These are phyloP conservation scores for Solanum pennellii DNA, from an alignment of 257 asterid species.

Conservation along the genomic window DNA sequence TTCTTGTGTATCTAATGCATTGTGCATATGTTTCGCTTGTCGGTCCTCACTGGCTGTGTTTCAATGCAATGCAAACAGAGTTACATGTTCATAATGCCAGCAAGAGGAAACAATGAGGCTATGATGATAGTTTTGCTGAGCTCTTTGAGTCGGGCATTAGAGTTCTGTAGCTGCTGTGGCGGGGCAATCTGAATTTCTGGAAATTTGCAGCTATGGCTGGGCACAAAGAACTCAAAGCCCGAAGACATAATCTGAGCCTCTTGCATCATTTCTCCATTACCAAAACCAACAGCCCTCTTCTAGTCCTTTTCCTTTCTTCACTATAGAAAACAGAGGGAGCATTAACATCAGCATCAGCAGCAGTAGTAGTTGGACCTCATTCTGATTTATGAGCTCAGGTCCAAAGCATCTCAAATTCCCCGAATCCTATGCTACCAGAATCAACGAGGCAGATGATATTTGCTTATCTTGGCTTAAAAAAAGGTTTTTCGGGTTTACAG, in stretches of 20 bases:
- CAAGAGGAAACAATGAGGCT: not conserved
- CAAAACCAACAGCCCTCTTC: not conserved
- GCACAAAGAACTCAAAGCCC: not conserved
- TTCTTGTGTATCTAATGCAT: not conserved
- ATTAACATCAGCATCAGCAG: not conserved
- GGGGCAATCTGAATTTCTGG: not conserved
- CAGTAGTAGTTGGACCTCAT: not conserved
- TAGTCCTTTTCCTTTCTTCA: not conserved
- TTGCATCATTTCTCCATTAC: not conserved
- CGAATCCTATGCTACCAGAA: not conserved
- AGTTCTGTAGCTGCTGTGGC: not conserved
- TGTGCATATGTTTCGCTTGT: not conserved
- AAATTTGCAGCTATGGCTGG: not conserved
- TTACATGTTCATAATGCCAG: not conserved
- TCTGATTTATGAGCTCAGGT: not conserved
- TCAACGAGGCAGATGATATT: not conserved
- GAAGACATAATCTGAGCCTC: slow-evolving; percentile 1
- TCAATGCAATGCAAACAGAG: not conserved
- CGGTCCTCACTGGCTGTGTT: not conserved
- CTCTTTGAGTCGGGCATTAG: not conserved
- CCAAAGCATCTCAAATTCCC: not conserved
- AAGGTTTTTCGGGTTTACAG: not conserved
- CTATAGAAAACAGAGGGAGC: not conserved
- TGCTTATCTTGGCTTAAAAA: not conserved
- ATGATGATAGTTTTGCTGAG: not conserved